These are phyloP conservation scores for Alternaria sp. DNA, from an alignment of 2,329 filamentous ascomycete genomes.

Conservation along the genomic window DNA sequence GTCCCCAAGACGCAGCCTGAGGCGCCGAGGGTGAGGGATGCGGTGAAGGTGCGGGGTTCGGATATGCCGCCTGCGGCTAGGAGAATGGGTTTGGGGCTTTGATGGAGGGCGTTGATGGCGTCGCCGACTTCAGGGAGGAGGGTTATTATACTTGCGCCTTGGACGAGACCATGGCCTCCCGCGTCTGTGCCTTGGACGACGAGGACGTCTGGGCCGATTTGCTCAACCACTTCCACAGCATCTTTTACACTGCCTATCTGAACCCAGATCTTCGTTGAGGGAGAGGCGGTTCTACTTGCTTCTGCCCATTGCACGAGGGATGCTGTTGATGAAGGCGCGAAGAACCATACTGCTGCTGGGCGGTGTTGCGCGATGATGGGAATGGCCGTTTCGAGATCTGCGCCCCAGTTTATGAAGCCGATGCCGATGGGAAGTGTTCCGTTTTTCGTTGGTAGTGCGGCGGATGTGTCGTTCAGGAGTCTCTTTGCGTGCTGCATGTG, in stretches of 20 bases:
- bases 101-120: slow-evolving; percentile 31
- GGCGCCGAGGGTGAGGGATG: slow-evolving; percentile 61
- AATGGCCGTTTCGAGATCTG: slow-evolving; percentile 53
- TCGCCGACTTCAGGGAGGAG: slow-evolving; percentile 65
- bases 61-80: slow-evolving; percentile 67
- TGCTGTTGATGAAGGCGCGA: slow-evolving; percentile 54
- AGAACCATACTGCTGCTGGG: slow-evolving; percentile 71
- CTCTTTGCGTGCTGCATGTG: slow-evolving; percentile 35
- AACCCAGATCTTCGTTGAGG: slow-evolving; percentile 60
- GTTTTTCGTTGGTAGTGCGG: slow-evolving; percentile 5
- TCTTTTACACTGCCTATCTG: slow-evolving; percentile 67
- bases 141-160: slow-evolving; percentile 61
- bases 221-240: slow-evolving; percentile 56
- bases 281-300: slow-evolving; percentile 39
- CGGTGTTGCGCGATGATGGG: slow-evolving; percentile 60
- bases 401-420: slow-evolving; percentile 66
- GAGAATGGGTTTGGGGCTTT: slow-evolving; percentile 47
- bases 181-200: slow-evolving; percentile 70
- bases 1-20: slow-evolving; percentile 67
- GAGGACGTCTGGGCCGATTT: slow-evolving; percentile 62
- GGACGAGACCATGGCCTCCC: slow-evolving; percentile 66
- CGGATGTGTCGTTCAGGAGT: slow-evolving; percentile 24
- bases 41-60: slow-evolving; percentile 62
- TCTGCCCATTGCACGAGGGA: slow-evolving; percentile 44
- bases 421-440: slow-evolving; percentile 61